phyloP scores from a whole-genome alignment of 495 filamentous ascomycete species.

The Tricharina praecox region DNA sequence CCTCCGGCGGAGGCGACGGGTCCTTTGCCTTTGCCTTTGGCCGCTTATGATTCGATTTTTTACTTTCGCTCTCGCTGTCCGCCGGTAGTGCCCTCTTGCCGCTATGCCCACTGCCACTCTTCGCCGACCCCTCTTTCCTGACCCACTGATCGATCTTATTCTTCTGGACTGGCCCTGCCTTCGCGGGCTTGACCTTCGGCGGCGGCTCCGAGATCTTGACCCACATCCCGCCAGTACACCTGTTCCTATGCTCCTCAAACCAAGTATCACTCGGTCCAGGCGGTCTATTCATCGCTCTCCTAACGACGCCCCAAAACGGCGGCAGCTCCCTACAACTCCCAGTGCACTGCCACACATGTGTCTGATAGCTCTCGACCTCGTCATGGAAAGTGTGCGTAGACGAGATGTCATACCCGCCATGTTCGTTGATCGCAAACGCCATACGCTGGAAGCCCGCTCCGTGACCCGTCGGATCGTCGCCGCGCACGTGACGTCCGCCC shows the following conservation, averaged over 20 bases:
- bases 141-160: slow-evolving; percentile 6
- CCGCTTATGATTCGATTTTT: too few relatives aligned
- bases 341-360: slow-evolving; percentile 10
- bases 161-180: slow-evolving; percentile 6
- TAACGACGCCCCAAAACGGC: slow-evolving; percentile 6
- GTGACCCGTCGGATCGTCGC: slow-evolving; percentile 10
- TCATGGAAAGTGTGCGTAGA: slow-evolving; percentile 7
- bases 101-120: background rate
- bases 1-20: background rate
- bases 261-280: slow-evolving; percentile 8
- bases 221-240: slow-evolving; percentile 2
- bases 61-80: background rate
- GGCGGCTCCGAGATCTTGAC: slow-evolving; percentile 5
- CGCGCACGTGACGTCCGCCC: slow-evolving; percentile 6
- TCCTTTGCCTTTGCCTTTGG: background rate
- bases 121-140: background rate
- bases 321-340: slow-evolving; percentile 1
- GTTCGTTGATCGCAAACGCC: slow-evolving; percentile 6
- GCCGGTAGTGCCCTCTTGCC: background rate
- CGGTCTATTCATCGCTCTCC: slow-evolving; percentile 7
- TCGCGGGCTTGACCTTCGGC: slow-evolving; percentile 9
- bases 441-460: slow-evolving; percentile 1
- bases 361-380: slow-evolving; percentile 6
- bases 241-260: slow-evolving; percentile 1
- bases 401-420: slow-evolving; percentile 4